A percentile compares a stretch with the other conserved stretches of the same genome.
Evolutionary conservation across 2,329 filamentous ascomycete genomes (phyloP).

Genomic region (Verticillium klebahnii): DNA sequence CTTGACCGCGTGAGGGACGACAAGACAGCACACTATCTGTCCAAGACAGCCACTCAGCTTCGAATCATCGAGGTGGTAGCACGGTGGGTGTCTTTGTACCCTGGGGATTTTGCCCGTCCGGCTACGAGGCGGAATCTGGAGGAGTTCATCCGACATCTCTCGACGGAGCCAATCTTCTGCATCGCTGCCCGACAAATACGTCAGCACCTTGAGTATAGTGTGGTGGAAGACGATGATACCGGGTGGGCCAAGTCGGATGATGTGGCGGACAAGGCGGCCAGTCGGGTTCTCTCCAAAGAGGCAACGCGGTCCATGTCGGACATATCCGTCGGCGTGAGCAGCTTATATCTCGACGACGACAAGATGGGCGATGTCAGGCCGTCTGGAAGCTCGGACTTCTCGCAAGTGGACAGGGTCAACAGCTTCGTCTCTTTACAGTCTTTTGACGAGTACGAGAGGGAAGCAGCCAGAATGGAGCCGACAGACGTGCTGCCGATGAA

Average conservation of each 20-base stretch:
- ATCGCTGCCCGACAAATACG: constrained; percentile 83
- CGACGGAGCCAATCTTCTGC: constrained; percentile 74
- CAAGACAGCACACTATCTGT: constrained; percentile 63
- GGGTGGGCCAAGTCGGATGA: constrained; percentile 86
- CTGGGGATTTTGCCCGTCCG: constrained; percentile 84
- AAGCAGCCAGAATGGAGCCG: constrained; percentile 69
- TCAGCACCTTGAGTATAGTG: constrained; percentile 65
- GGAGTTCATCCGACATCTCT: constrained; percentile 71
- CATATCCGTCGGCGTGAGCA: constrained; percentile 40
- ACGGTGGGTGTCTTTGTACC: constrained; percentile 85
- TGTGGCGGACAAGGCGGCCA: constrained; percentile 26
- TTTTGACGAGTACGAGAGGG: constrained; percentile 75
- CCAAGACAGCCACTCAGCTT: constrained; percentile 75
- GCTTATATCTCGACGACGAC: constrained; percentile 44
- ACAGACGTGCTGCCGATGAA: constrained; percentile 65
- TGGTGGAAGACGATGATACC: constrained; percentile 84
- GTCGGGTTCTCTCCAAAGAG: constrained; percentile 26
- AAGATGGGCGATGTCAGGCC: constrained; percentile 33
- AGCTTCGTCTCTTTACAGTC: constrained; percentile 53
- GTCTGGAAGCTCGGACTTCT: constrained; percentile 41
- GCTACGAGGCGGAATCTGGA: constrained; percentile 67
- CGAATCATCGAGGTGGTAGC: constrained; percentile 79
- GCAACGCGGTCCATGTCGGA: constrained; percentile 21
- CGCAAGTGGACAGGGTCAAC: constrained; percentile 33
- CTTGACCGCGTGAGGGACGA: constrained; percentile 68